A percentile compares a stretch with the other conserved stretches of the same genome.
These are phyloP conservation scores for Globisporangium cylindrosporum DNA, from an alignment of 352 stramenopile species.

Conservation along the genomic window DNA sequence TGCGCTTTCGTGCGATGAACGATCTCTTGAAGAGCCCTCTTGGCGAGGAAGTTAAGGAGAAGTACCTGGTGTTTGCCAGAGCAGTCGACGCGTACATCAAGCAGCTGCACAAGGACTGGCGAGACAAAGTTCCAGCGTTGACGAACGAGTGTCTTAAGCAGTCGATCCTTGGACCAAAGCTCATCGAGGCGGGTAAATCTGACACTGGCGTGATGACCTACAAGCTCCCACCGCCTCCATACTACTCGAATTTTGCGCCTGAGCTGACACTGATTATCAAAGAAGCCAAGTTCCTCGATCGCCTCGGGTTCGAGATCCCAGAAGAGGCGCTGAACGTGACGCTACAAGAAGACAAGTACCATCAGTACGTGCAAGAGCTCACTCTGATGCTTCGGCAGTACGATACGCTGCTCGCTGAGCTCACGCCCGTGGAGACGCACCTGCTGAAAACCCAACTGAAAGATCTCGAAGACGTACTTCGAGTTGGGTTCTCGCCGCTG, in stretches of 20 bases:
- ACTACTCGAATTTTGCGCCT: slow-evolving; percentile 92
- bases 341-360: slow-evolving; percentile 96
- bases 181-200: slow-evolving; percentile 72
- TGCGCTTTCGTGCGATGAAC: slow-evolving; percentile 92
- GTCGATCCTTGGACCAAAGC: slow-evolving; percentile 87
- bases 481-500: slow-evolving; percentile 91
- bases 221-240: slow-evolving; percentile 88
- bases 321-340: slow-evolving; percentile 95
- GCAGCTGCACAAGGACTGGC: slow-evolving; percentile 92
- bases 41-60: slow-evolving; percentile 92
- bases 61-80: slow-evolving; percentile 93
- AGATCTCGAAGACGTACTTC: slow-evolving; percentile 82
- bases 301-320: slow-evolving; percentile 93
- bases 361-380: slow-evolving; percentile 91
- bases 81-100: slow-evolving; percentile 93
- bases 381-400: slow-evolving; percentile 92
- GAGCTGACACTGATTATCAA: slow-evolving; percentile 95
- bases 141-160: slow-evolving; percentile 93
- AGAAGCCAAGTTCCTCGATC: slow-evolving; percentile 95
- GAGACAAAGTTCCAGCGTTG: slow-evolving; percentile 77
- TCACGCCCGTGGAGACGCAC: slow-evolving; percentile 90
- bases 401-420: slow-evolving; percentile 72
- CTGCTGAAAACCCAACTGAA: slow-evolving; percentile 89
- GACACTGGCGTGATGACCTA: slow-evolving; percentile 74
- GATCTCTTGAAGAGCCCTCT: slow-evolving; percentile 89